These are phyloP conservation scores for Saccharomycopsis sp. DNA, from an alignment of 805 yeast genomes.

Conservation along the genomic window DNA sequence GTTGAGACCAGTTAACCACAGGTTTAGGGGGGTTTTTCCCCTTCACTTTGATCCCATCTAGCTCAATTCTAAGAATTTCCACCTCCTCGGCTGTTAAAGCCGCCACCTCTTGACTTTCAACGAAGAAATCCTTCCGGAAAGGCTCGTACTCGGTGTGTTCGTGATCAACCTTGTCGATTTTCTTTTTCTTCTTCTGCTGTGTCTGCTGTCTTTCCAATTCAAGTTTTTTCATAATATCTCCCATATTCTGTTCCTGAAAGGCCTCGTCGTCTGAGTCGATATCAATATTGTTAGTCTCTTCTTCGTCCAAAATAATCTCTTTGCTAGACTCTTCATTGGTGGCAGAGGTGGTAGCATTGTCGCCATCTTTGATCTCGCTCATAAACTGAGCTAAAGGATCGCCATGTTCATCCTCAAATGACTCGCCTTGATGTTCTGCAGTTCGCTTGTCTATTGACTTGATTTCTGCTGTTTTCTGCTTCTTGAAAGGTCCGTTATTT, in stretches of 20 bases:
- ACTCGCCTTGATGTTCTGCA: too few species aligned
- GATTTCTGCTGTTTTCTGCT: too few species aligned
- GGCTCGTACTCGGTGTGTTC: constrained; percentile 37
- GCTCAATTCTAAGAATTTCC: constrained; percentile 40
- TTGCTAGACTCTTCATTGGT: background rate
- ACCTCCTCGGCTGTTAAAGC: constrained; percentile 49
- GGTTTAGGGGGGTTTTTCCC: constrained; percentile 61
- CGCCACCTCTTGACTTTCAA: constrained; percentile 48
- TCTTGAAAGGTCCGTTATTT: too few species aligned
- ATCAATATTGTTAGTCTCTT: constrained; percentile 18
- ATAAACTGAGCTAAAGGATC: constrained; percentile 11
- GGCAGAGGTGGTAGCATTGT: background rate
- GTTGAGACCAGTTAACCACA: constrained; percentile 67
- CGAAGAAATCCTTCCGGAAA: constrained; percentile 57
- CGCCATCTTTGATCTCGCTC: background rate
- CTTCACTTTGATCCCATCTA: constrained; percentile 61
- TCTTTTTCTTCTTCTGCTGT: constrained; percentile 5
- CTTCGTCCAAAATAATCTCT: constrained; percentile 1
- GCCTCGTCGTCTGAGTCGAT: constrained; percentile 4
- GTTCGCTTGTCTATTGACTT: too few species aligned
- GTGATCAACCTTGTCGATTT: constrained; percentile 14
- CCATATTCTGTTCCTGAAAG: constrained; percentile 7
- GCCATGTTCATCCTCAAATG: background rate
- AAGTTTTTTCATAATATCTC: constrained; percentile 11
- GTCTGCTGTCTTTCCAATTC: constrained; percentile 5